phyloP scores from a whole-genome alignment of 2,329 filamentous ascomycete species.

The Diaporthe caulivora region DNA sequence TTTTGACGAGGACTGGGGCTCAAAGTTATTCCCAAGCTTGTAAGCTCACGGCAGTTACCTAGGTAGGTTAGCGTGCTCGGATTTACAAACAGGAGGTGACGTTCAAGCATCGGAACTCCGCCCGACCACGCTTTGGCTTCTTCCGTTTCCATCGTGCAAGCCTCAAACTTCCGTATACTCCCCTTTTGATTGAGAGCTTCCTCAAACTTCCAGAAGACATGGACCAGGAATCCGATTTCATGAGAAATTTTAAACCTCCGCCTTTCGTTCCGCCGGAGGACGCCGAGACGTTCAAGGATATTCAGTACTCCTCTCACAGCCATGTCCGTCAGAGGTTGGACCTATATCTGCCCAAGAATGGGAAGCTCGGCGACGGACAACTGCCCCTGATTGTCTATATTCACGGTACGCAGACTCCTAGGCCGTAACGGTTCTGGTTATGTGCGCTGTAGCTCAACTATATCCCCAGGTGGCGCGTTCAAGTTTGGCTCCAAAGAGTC shows the following conservation, averaged over 20 bases:
- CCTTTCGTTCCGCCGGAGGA: conserved; percentile 35
- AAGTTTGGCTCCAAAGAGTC: conserved; percentile 38
- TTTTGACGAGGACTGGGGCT: not conserved
- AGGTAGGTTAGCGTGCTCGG: not conserved
- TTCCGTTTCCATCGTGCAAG: not conserved
- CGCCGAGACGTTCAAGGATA: conserved; percentile 33
- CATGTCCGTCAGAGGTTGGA: conserved; percentile 37
- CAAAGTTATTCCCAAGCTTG: not conserved
- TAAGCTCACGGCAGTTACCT: conserved; percentile 7
- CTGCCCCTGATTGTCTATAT: conserved; percentile 38
- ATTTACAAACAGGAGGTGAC: not conserved
- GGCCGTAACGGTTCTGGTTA: too few relatives aligned
- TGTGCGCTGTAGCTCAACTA: not conserved
- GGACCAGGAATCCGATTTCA: not conserved
- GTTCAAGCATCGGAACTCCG: not conserved
- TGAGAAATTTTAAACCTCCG: conserved; percentile 21
- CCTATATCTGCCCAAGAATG: conserved; percentile 36
- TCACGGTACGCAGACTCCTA: conserved; percentile 9
- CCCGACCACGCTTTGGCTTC: too few relatives aligned
- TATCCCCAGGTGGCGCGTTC: conserved; percentile 33
- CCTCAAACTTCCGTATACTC: too few relatives aligned
- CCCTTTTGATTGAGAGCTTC: not conserved
- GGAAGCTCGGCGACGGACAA: not conserved
- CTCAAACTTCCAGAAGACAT: not conserved
- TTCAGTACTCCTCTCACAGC: conserved; percentile 35